phyloP scores from a whole-genome alignment of 2,329 filamentous ascomycete genomes.

The Pezicula neosporulosa region DNA sequence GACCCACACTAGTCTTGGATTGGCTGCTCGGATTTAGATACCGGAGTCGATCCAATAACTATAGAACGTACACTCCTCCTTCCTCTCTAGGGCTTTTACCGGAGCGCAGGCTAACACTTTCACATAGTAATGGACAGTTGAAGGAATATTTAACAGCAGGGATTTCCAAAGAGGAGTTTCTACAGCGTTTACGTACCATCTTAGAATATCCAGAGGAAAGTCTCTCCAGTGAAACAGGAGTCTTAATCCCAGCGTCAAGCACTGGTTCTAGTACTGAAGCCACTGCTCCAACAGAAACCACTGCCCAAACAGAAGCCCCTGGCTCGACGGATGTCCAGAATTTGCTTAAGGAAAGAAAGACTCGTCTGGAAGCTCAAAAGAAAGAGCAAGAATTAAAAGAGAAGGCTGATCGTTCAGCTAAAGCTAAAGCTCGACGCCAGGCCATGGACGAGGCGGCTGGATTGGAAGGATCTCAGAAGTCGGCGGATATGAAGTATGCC shows the following conservation, averaged over 20 bases:
- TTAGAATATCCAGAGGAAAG: slow-evolving; percentile 6
- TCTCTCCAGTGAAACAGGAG: neutral
- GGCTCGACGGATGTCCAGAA: slow-evolving; percentile 21
- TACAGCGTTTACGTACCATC: slow-evolving; percentile 47
- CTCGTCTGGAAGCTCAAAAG: slow-evolving; percentile 45
- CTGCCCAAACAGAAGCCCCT: neutral
- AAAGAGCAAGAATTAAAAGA: slow-evolving; percentile 34
- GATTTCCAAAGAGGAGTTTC: slow-evolving; percentile 62
- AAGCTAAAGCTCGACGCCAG: slow-evolving; percentile 40
- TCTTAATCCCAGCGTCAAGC: neutral
- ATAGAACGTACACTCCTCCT: neutral
- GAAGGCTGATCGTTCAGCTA: slow-evolving; percentile 35
- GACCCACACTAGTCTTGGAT: too few species aligned
- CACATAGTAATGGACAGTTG: slow-evolving; percentile 65
- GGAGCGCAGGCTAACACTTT: slow-evolving; percentile 1
- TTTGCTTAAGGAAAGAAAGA: slow-evolving; percentile 48
- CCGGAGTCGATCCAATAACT: neutral
- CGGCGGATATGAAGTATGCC: slow-evolving; percentile 42
- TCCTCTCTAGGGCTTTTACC: neutral
- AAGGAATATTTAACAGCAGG: slow-evolving; percentile 72
- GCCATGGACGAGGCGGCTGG: slow-evolving; percentile 33
- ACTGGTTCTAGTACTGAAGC: neutral
- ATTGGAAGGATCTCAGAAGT: slow-evolving; percentile 33
- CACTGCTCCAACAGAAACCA: neutral
- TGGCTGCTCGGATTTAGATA: neutral